A percentile compares a stretch with the other conserved stretches of the same genome.
Conservation (phyloP, 2,329 filamentous ascomycete genomes). For the Penicillium frequentans region DNA sequence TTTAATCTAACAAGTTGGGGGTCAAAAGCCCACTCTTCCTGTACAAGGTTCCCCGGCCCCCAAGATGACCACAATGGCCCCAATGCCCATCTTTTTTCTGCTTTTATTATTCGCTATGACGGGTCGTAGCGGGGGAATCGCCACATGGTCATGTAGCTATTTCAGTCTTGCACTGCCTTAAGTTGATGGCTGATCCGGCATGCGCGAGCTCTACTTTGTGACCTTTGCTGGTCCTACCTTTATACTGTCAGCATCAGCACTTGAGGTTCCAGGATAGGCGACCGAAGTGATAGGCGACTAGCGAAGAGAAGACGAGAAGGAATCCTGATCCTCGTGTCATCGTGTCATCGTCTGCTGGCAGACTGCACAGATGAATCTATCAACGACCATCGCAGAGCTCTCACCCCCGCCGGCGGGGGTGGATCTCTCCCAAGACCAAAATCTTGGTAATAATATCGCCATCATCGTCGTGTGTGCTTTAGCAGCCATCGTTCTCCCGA, state of each 20-base stretch:
- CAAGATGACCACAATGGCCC: neutral
- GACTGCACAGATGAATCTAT: neutral
- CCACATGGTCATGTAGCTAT: neutral
- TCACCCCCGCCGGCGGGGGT: constrained; percentile 1
- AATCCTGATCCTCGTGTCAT: neutral
- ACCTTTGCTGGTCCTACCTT: neutral
- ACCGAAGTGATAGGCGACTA: neutral
- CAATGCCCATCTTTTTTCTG: neutral
- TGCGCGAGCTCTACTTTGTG: neutral
- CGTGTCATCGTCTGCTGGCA: neutral
- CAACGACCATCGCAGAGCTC: neutral
- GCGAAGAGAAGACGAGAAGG: neutral
- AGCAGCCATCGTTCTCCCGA: neutral
- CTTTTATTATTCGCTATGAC: neutral
- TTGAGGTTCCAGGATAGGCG: too few relatives aligned
- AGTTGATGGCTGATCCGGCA: neutral
- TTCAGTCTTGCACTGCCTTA: neutral
- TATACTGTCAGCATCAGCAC: neutral
- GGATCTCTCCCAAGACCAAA: neutral
- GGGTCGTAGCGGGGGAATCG: neutral
- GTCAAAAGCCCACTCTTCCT: neutral
- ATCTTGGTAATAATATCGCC: neutral
- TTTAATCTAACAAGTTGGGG: neutral
- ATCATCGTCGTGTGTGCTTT: neutral
- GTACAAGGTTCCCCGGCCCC: neutral